Evolutionary conservation across 2,329 filamentous ascomycete species (phyloP).

Genomic region (Paradendryphiella salina): DNA sequence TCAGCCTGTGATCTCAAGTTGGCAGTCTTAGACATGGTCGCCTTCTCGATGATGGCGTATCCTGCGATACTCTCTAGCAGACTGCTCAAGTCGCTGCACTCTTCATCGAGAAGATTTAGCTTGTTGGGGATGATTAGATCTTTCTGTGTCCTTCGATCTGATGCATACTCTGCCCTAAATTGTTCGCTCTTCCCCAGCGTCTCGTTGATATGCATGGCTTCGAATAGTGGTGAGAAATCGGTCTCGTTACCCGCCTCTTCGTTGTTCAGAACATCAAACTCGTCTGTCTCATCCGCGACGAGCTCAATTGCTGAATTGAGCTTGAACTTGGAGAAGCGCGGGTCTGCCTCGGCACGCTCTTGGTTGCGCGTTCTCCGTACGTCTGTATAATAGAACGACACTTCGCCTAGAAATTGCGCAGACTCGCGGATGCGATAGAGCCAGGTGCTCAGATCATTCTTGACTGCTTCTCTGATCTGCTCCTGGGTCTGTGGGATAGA

Average conservation of each 20-base stretch:
- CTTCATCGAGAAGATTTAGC: constrained; percentile 77
- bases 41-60: constrained; percentile 94
- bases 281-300: constrained; percentile 91
- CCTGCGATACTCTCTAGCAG: constrained; percentile 91
- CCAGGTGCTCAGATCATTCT: constrained; percentile 97
- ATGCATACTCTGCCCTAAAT: constrained; percentile 89
- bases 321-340: constrained; percentile 79
- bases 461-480: constrained; percentile 92
- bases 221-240: constrained; percentile 91
- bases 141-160: constrained; percentile 86
- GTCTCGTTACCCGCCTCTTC: constrained; percentile 80
- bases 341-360: constrained; percentile 74
- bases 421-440: constrained; percentile 92
- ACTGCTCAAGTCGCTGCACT: constrained; percentile 83
- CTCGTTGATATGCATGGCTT: constrained; percentile 94
- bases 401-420: constrained; percentile 92
- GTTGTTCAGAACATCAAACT: constrained; percentile 93
- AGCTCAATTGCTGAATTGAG: constrained; percentile 95
- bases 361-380: constrained; percentile 81
- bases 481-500: constrained; percentile 92
- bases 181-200: constrained; percentile 90
- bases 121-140: constrained; percentile 80
- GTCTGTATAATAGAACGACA: constrained; percentile 95
- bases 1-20: constrained; percentile 80
- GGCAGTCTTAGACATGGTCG: constrained; percentile 84